These are phyloP conservation scores for Daldinia caldariorum DNA, from an alignment of 495 filamentous ascomycete genomes.

Conservation along the genomic window DNA sequence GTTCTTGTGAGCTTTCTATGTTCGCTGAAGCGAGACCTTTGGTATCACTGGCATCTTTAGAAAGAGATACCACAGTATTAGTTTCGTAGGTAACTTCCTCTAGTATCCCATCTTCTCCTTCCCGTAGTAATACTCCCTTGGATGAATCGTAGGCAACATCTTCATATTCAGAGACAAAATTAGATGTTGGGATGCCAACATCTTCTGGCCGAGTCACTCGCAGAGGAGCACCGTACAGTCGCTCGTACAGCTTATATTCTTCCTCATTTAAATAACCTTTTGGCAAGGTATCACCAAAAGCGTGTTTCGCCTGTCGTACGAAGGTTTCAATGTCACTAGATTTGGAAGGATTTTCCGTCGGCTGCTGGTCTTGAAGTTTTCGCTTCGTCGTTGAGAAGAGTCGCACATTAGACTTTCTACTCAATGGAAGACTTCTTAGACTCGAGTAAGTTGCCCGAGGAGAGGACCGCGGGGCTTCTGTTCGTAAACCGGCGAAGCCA, in stretches of 20 bases:
- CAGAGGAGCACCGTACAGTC: slow-evolving; percentile 78
- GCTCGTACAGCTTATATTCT: slow-evolving; percentile 79
- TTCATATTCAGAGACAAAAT: slow-evolving; percentile 39
- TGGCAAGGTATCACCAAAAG: slow-evolving; percentile 81
- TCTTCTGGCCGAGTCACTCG: slow-evolving; percentile 66
- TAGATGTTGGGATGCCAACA: slow-evolving; percentile 58
- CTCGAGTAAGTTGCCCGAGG: slow-evolving; percentile 25
- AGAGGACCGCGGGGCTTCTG: slow-evolving; percentile 22
- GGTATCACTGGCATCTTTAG: slow-evolving; percentile 25
- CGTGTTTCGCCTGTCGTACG: slow-evolving; percentile 73
- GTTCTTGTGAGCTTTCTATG: not conserved
- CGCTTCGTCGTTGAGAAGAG: slow-evolving; percentile 54
- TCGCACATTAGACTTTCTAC: slow-evolving; percentile 37
- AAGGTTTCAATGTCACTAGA: slow-evolving; percentile 64
- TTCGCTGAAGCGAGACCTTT: not conserved
- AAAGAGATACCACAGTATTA: slow-evolving; percentile 30
- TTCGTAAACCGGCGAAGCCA: slow-evolving; percentile 43
- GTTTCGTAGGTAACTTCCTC: slow-evolving; percentile 66
- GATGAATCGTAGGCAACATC: slow-evolving; percentile 29
- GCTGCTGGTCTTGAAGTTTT: slow-evolving; percentile 38
- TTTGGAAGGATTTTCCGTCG: slow-evolving; percentile 20
- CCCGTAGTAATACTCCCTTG: slow-evolving; percentile 57
- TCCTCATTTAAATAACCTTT: slow-evolving; percentile 72
- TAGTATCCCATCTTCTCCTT: slow-evolving; percentile 66
- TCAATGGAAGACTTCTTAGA: slow-evolving; percentile 30